phyloP scores from a whole-genome alignment of 1,139 yeast species.

The Sugiyamaella pinicola region DNA sequence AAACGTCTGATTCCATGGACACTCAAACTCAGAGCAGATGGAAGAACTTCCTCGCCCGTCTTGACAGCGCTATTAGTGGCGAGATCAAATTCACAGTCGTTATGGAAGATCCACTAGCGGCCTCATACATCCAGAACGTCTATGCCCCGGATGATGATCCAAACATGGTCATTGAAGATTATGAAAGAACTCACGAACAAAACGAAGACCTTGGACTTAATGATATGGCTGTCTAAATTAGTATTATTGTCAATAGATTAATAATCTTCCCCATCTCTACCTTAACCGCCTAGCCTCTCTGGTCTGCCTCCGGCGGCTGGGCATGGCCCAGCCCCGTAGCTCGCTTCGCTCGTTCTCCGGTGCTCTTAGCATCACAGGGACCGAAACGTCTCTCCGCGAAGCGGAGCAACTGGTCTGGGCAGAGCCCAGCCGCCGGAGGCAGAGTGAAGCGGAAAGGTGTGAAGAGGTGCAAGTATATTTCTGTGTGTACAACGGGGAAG shows the following conservation, averaged over 20 bases:
- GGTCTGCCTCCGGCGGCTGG: background rate
- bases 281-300: background rate
- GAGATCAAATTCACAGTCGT: constrained; percentile 77
- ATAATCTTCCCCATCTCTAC: background rate
- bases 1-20: constrained; percentile 92
- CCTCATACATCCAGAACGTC: constrained; percentile 93
- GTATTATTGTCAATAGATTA: too few relatives aligned
- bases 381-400: background rate
- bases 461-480: too few relatives aligned
- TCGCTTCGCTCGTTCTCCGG: background rate
- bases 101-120: constrained; percentile 94
- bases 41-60: constrained; percentile 71
- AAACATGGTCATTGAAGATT: constrained; percentile 87
- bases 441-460: background rate
- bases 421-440: background rate
- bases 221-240: constrained; percentile 61
- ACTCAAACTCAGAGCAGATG: constrained; percentile 73
- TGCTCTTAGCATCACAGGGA: background rate
- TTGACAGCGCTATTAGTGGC: constrained; percentile 84
- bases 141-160: constrained; percentile 99
- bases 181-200: constrained; percentile 80
- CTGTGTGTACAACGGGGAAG: too few relatives aligned
- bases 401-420: background rate
- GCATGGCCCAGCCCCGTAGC: background rate
- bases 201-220: constrained; percentile 90